A percentile compares a stretch with the other conserved stretches of the same genome.
Conservation (phyloP, 2,329 filamentous ascomycete species). For the Colletotrichum australisinense region DNA sequence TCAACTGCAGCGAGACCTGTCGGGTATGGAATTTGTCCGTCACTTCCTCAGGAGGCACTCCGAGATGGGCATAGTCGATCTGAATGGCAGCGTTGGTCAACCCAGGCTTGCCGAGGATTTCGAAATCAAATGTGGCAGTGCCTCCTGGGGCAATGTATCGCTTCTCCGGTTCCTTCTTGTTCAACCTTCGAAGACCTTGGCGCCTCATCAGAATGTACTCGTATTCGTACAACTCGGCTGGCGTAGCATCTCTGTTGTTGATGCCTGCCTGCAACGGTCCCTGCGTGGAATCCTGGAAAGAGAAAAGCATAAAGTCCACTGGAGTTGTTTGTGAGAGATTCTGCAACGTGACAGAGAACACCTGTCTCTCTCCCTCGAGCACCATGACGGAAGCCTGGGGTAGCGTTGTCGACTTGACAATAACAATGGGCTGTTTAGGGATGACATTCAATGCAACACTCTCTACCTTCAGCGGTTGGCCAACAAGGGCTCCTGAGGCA, state of each 20-base stretch:
- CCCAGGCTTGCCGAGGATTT: slow-evolving; percentile 87
- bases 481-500: slow-evolving; percentile 49
- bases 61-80: slow-evolving; percentile 88
- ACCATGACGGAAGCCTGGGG: slow-evolving; percentile 91
- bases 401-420: slow-evolving; percentile 80
- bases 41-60: slow-evolving; percentile 74
- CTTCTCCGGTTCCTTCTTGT: slow-evolving; percentile 61
- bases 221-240: slow-evolving; percentile 86
- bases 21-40: slow-evolving; percentile 84
- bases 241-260: slow-evolving; percentile 79
- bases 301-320: slow-evolving; percentile 87
- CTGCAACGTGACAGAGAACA: slow-evolving; percentile 82
- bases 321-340: slow-evolving; percentile 79
- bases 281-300: slow-evolving; percentile 90
- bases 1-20: slow-evolving; percentile 83
- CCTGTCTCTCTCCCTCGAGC: slow-evolving; percentile 85
- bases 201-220: slow-evolving; percentile 82
- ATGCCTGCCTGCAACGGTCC: slow-evolving; percentile 80
- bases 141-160: slow-evolving; percentile 75
- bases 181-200: slow-evolving; percentile 70
- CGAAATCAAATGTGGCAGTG: slow-evolving; percentile 80
- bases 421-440: slow-evolving; percentile 79
- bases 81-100: slow-evolving; percentile 83
- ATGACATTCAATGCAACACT: slow-evolving; percentile 79
- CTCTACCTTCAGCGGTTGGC: slow-evolving; percentile 57